Evolutionary conservation across 2,329 filamentous ascomycete species (phyloP).

Genomic region (Phyllosticta citriasiana): DNA sequence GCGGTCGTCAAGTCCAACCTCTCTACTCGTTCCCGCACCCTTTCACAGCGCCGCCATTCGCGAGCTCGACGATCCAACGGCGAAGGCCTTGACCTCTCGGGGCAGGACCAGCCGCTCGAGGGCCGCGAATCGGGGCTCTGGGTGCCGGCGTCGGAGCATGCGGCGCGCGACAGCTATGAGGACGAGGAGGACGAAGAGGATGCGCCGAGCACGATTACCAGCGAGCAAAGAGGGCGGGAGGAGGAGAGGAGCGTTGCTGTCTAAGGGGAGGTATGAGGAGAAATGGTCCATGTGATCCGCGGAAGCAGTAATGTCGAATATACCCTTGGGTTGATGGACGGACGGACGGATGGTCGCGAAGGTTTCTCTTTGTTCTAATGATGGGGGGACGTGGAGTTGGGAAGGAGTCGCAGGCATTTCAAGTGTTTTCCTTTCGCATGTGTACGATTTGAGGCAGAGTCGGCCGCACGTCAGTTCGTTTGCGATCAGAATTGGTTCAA

Average conservation of each 20-base stretch:
- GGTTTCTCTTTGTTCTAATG: not conserved
- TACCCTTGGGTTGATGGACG: not conserved
- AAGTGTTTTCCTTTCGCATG: not conserved
- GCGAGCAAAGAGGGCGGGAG: constrained; percentile 37
- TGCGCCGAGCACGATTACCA: constrained; percentile 29
- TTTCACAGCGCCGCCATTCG: constrained; percentile 74
- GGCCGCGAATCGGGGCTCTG: constrained; percentile 64
- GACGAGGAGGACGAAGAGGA: constrained; percentile 53
- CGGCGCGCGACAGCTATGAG: constrained; percentile 49
- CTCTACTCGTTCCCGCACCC: constrained; percentile 74
- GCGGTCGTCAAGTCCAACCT: constrained; percentile 81
- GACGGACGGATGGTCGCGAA: not conserved
- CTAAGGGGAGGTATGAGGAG: not conserved
- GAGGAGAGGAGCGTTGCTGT: constrained; percentile 31
- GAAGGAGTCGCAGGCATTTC: not conserved
- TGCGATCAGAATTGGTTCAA: not conserved
- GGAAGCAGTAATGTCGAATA: not conserved
- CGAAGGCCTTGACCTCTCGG: constrained; percentile 72
- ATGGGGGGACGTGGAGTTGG: not conserved
- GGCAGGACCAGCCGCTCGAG: constrained; percentile 71
- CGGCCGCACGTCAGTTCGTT: not conserved
- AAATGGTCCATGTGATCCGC: not conserved
- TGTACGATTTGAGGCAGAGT: not conserved
- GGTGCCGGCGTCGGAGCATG: constrained; percentile 64
- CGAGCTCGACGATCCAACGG: constrained; percentile 54